These are phyloP conservation scores for Plantago major DNA, from an alignment of 257 asterid species.

Conservation along the genomic window DNA sequence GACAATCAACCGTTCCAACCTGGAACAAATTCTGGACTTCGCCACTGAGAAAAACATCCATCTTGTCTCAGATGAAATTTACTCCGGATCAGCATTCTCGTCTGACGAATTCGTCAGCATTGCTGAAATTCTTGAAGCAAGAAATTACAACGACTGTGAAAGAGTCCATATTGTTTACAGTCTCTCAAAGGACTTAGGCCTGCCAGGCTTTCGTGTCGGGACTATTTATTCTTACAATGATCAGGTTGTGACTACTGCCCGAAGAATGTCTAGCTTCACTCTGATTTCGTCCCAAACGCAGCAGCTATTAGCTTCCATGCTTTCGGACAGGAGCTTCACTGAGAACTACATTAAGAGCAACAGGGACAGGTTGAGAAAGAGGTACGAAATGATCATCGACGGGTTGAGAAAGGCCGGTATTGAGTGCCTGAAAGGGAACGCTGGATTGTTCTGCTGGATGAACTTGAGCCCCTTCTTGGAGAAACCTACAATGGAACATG, in stretches of 20 bases:
- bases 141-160: constrained; percentile 24
- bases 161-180: constrained; percentile 49
- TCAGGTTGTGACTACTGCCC: constrained; percentile 41
- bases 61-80: constrained; percentile 51
- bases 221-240: constrained; percentile 49
- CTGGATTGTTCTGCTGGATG: constrained; percentile 58
- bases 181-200: constrained; percentile 50
- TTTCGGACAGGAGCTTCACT: constrained; percentile 32
- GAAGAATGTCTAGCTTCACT: constrained; percentile 58
- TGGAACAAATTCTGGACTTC: constrained; percentile 38
- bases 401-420: constrained; percentile 35
- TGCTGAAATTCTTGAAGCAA: constrained; percentile 34
- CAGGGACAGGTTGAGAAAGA: constrained; percentile 27
- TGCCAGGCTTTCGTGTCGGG: constrained; percentile 51
- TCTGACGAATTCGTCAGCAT: constrained; percentile 41
- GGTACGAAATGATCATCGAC: constrained; percentile 31
- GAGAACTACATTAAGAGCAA: constrained; percentile 28
- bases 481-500: constrained; percentile 27
- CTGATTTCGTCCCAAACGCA: constrained; percentile 51
- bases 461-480: constrained; percentile 26
- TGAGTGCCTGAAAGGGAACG: constrained; percentile 43
- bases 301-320: constrained; percentile 45
- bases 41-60: constrained; percentile 32
- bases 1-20: constrained; percentile 27
- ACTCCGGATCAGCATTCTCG: constrained; percentile 51